phyloP scores from a whole-genome alignment of 257 asterid genomes.

The Verbena officinalis region DNA sequence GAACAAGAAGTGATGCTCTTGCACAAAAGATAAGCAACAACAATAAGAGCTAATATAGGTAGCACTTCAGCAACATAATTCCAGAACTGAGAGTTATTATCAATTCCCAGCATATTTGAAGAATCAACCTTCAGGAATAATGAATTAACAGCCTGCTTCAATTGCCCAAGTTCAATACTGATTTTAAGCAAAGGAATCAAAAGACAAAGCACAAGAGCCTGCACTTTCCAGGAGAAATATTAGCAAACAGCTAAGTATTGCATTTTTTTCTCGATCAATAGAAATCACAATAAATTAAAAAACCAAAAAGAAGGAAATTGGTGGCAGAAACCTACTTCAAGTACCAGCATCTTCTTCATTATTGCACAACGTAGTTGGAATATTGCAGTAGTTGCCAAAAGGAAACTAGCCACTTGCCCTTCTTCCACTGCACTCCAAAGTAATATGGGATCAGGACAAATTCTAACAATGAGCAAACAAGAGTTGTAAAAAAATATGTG shows the following conservation, averaged over 20 bases:
- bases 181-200: constrained; percentile 77
- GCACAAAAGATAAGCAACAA: constrained; percentile 62
- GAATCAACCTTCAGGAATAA: constrained; percentile 57
- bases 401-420: constrained; percentile 91
- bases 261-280: not conserved
- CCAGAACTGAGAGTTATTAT: constrained; percentile 52
- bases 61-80: constrained; percentile 52
- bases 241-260: constrained; percentile 19
- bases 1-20: constrained; percentile 46
- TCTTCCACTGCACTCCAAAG: constrained; percentile 79
- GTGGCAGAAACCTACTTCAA: constrained; percentile 55
- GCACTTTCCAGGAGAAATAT: constrained; percentile 39
- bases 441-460: constrained; percentile 28
- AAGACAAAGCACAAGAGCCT: constrained; percentile 72
- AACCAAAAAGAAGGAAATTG: not conserved
- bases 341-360: constrained; percentile 55
- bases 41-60: constrained; percentile 59
- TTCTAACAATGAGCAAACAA: constrained; percentile 21
- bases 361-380: constrained; percentile 70
- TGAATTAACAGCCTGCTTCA: constrained; percentile 67
- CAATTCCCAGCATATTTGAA: constrained; percentile 60
- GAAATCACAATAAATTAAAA: not conserved
- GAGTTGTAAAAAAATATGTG: constrained; percentile 10
- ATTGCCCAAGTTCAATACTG: constrained; percentile 72
- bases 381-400: constrained; percentile 85